Conservation (phyloP, 163 green algal genomes). For the Scenedesmus sp. region DNA sequence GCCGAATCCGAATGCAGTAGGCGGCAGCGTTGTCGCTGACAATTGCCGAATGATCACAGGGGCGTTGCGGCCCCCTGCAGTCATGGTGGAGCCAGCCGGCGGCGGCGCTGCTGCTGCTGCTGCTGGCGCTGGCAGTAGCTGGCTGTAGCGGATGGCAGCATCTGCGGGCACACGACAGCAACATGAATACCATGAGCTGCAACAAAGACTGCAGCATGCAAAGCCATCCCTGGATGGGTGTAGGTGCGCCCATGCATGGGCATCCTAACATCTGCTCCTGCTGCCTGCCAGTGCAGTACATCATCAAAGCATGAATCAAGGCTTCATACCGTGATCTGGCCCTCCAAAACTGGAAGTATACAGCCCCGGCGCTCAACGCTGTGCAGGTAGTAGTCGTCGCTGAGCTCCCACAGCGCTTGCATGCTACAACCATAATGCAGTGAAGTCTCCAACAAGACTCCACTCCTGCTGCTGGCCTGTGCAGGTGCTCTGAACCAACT, state of each 20-base stretch:
- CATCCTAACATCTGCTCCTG: too few relatives aligned
- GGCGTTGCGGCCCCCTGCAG: constrained; percentile 35
- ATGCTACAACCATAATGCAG: too few relatives aligned
- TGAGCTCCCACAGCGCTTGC: too few relatives aligned
- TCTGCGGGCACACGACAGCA: background rate
- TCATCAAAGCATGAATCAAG: too few relatives aligned
- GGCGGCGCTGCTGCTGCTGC: background rate
- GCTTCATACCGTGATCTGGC: background rate
- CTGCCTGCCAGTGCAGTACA: too few relatives aligned
- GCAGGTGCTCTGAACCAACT: too few relatives aligned
- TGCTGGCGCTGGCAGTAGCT: constrained; percentile 4
- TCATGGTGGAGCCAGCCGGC: background rate
- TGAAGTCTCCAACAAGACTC: too few relatives aligned
- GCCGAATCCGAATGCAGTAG: constrained; percentile 28
- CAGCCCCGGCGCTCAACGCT: background rate
- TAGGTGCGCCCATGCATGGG: too few relatives aligned
- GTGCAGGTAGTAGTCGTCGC: background rate
- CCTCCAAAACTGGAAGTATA: background rate
- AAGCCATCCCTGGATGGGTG: too few relatives aligned
- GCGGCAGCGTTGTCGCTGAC: constrained; percentile 39
- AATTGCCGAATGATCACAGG: constrained; percentile 37
- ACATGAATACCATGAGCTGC: background rate
- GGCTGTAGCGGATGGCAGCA: constrained; percentile 29
- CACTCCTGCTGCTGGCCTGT: too few relatives aligned
- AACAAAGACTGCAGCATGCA: background rate